These are phyloP conservation scores for Aquilaria agallochum DNA, from an alignment of 441 rosid genomes.

Conservation along the genomic window DNA sequence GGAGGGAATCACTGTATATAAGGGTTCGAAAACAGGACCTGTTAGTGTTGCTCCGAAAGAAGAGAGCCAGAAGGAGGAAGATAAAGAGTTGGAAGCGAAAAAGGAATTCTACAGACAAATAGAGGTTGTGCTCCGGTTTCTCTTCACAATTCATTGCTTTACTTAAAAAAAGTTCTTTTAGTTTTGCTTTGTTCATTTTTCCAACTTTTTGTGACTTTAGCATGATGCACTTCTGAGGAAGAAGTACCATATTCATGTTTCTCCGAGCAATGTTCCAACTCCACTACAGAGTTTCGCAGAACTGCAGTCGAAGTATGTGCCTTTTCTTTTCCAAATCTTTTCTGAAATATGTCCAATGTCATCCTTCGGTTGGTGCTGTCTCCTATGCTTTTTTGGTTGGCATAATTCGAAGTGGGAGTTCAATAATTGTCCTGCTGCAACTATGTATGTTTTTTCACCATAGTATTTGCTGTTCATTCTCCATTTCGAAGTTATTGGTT, in stretches of 20 bases:
- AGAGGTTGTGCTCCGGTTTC: slow-evolving; percentile 47
- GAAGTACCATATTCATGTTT: slow-evolving; percentile 68
- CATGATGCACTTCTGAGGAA: slow-evolving; percentile 66
- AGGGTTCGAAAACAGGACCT: slow-evolving; percentile 36
- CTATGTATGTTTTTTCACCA: not conserved
- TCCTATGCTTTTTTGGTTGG: too few relatives aligned
- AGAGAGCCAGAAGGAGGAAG: slow-evolving; percentile 24
- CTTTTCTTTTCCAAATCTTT: not conserved
- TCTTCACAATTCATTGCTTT: slow-evolving; percentile 4
- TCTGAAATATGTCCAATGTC: not conserved
- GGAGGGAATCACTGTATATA: slow-evolving; percentile 81
- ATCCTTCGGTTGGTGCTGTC: too few relatives aligned
- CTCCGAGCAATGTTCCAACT: slow-evolving; percentile 68
- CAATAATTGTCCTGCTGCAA: too few relatives aligned
- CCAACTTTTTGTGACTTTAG: slow-evolving; percentile 32
- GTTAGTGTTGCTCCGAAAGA: slow-evolving; percentile 9
- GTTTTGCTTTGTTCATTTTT: slow-evolving; percentile 4
- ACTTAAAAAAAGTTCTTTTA: not conserved
- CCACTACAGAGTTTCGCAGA: slow-evolving; percentile 71
- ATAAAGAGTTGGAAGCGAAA: slow-evolving; percentile 25
- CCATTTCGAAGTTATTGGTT: not conserved
- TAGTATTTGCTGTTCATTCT: not conserved
- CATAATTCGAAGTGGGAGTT: too few relatives aligned
- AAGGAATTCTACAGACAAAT: slow-evolving; percentile 53
- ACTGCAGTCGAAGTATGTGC: slow-evolving; percentile 54